phyloP scores from a whole-genome alignment of 2,329 filamentous ascomycete genomes.

The Hypoxylon sp. region DNA sequence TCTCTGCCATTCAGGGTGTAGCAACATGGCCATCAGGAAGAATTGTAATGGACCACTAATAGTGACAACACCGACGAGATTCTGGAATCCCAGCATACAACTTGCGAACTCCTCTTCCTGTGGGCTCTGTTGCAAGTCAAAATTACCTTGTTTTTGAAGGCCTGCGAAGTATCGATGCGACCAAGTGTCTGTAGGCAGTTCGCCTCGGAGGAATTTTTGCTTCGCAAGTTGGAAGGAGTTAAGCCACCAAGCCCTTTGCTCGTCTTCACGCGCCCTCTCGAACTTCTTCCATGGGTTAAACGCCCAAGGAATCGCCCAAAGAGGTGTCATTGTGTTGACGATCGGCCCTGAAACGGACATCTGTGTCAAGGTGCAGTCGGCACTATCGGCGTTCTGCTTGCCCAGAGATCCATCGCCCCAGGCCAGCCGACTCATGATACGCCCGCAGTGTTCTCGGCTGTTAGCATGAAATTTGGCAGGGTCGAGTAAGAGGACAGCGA shows the following conservation, averaged over 20 bases:
- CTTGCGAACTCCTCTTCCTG: constrained; percentile 62
- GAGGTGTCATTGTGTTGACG: constrained; percentile 63
- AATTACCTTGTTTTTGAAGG: constrained; percentile 57
- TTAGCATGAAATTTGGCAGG: constrained; percentile 61
- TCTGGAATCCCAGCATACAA: constrained; percentile 66
- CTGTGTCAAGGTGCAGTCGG: constrained; percentile 62
- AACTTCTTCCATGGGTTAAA: constrained; percentile 64
- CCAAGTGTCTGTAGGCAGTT: constrained; percentile 62
- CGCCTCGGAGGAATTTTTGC: constrained; percentile 56
- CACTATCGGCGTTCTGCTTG: constrained; percentile 60
- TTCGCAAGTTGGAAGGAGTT: constrained; percentile 58
- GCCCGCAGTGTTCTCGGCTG: constrained; percentile 64
- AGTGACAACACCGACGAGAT: constrained; percentile 64
- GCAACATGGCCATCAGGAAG: constrained; percentile 66
- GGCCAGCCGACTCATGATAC: constrained; percentile 64
- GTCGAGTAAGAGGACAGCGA: constrained; percentile 62
- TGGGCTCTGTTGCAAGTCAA: constrained; percentile 56
- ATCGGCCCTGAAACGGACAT: constrained; percentile 67
- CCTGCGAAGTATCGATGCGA: constrained; percentile 63
- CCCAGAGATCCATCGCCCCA: constrained; percentile 65
- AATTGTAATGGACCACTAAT: constrained; percentile 64
- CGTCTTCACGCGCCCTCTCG: constrained; percentile 59
- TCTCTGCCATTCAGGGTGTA: constrained; percentile 66
- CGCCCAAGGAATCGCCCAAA: constrained; percentile 60
- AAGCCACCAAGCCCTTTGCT: constrained; percentile 63